phyloP scores from a whole-genome alignment of 495 filamentous ascomycete species.

The Aspergillus sparsus region DNA sequence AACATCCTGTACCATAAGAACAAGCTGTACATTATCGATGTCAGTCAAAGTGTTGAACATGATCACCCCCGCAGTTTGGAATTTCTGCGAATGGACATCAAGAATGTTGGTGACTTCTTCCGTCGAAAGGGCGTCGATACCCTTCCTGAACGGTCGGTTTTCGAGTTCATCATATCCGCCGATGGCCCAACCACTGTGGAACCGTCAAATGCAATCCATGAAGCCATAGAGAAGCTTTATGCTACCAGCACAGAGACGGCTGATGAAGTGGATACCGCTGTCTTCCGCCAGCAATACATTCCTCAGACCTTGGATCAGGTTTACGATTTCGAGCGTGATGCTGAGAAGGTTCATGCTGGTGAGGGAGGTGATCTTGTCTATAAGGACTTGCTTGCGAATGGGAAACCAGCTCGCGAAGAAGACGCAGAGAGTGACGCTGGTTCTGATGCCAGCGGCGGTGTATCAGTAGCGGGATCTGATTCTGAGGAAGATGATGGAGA shows the following conservation, averaged over 20 bases:
- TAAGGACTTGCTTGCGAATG: slow-evolving; percentile 72
- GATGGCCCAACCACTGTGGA: slow-evolving; percentile 52
- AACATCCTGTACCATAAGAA: slow-evolving; percentile 88
- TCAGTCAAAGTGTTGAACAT: slow-evolving; percentile 94
- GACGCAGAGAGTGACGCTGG: slow-evolving; percentile 40
- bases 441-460: slow-evolving; percentile 52
- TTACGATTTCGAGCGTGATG: slow-evolving; percentile 92
- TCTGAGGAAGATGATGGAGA: slow-evolving; percentile 50
- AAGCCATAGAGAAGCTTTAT: slow-evolving; percentile 53
- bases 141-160: slow-evolving; percentile 69
- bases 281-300: slow-evolving; percentile 94
- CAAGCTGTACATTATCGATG: slow-evolving; percentile 90
- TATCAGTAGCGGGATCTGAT: slow-evolving; percentile 46
- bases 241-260: slow-evolving; percentile 42
- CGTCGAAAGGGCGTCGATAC: slow-evolving; percentile 76
- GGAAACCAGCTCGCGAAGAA: slow-evolving; percentile 48
- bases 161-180: slow-evolving; percentile 71
- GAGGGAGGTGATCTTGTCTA: slow-evolving; percentile 76
- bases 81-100: slow-evolving; percentile 96
- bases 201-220: slow-evolving; percentile 43
- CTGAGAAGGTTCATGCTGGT: slow-evolving; percentile 70
- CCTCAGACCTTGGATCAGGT: slow-evolving; percentile 92
- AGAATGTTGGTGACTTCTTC: slow-evolving; percentile 94
- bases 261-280: slow-evolving; percentile 76
- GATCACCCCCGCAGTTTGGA: slow-evolving; percentile 89